These are phyloP conservation scores for Tricharina praecox DNA, from an alignment of 495 filamentous ascomycete species.

Conservation along the genomic window DNA sequence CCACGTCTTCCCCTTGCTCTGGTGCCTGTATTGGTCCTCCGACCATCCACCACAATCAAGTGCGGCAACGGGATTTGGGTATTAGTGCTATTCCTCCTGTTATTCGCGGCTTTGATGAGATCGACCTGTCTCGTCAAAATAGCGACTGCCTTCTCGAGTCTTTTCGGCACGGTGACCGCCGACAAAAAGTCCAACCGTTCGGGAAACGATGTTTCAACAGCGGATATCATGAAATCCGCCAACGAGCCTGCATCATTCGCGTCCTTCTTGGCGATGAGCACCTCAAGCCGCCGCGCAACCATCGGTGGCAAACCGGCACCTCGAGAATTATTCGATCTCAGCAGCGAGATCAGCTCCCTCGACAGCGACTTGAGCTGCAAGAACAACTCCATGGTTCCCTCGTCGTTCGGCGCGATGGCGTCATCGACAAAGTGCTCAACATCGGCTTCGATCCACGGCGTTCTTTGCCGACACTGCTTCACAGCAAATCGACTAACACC, in stretches of 20 bases:
- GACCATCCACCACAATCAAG: slow-evolving; percentile 19
- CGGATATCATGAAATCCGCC: slow-evolving; percentile 93
- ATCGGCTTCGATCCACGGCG: slow-evolving; percentile 70
- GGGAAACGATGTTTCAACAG: slow-evolving; percentile 67
- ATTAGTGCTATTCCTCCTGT: slow-evolving; percentile 26
- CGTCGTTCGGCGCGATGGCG: slow-evolving; percentile 32
- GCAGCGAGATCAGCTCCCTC: slow-evolving; percentile 59
- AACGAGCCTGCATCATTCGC: slow-evolving; percentile 62
- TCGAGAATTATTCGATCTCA: slow-evolving; percentile 52
- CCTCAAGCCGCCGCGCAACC: slow-evolving; percentile 65
- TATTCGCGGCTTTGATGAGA: slow-evolving; percentile 50
- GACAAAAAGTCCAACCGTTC: slow-evolving; percentile 76
- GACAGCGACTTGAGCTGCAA: slow-evolving; percentile 64
- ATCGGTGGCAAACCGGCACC: slow-evolving; percentile 55
- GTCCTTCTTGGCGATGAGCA: slow-evolving; percentile 65
- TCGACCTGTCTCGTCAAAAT: slow-evolving; percentile 63
- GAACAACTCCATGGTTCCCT: slow-evolving; percentile 50
- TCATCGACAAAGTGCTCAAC: slow-evolving; percentile 34
- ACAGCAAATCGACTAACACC: slow-evolving; percentile 62
- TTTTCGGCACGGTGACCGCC: slow-evolving; percentile 54
- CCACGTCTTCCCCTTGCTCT: slow-evolving; percentile 35
- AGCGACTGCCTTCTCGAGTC: slow-evolving; percentile 62
- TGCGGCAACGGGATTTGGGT: slow-evolving; percentile 17
- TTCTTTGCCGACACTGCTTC: slow-evolving; percentile 55
- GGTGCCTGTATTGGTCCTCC: slow-evolving; percentile 34